Evolutionary conservation across 805 yeast species (phyloP), one percentile per base, ranked within the genome.

Genomic region (Maudiozyma pseudohumilis): DNA sequence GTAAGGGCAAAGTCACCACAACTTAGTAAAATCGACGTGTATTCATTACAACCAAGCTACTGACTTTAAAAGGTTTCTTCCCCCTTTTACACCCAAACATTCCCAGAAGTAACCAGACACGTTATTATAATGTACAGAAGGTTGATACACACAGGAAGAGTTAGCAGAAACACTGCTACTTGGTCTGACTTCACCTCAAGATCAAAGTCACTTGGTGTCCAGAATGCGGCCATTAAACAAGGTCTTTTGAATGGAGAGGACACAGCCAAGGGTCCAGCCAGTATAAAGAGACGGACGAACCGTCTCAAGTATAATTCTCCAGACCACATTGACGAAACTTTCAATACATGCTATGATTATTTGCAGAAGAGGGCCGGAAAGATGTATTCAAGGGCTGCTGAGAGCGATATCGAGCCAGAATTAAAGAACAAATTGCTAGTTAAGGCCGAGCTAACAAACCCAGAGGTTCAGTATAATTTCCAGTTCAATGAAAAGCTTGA

Each of bases 391-490:
- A 26, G 24, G n/a, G 37, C 34, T 8, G 13, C 13, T 6, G 29
- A 24, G n/a, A 20, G 24, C 4, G 4, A 16, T 18, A 24, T 22
- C 13, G 19, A 29, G 6, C 40, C 41, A 12, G 40, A 61, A 38
- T 44, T 62, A 5, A 57, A 50, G 39, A 46, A 48, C 17, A 42
- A 59, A 39, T 57, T 75, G 19, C 55, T 66, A 22, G 67, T 74
- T 7, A 64, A 71, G 40, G 86, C 95, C 1, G 94, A 89, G 58
- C 52, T 68, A 33, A 59, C 69, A 54, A 85, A 88, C 56, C 97
- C 97, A 12, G 95, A 86, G 59, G 95, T 86, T 10, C 65, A 75
- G 39, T 85, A 73, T 64, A 84, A 80, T 59, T 67, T 73, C 29
- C 64, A 65, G 29, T 76, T 57, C 55, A 51, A 61, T 32, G 62